phyloP scores from a whole-genome alignment of 306 rosid species.

The Cucumis melo region DNA sequence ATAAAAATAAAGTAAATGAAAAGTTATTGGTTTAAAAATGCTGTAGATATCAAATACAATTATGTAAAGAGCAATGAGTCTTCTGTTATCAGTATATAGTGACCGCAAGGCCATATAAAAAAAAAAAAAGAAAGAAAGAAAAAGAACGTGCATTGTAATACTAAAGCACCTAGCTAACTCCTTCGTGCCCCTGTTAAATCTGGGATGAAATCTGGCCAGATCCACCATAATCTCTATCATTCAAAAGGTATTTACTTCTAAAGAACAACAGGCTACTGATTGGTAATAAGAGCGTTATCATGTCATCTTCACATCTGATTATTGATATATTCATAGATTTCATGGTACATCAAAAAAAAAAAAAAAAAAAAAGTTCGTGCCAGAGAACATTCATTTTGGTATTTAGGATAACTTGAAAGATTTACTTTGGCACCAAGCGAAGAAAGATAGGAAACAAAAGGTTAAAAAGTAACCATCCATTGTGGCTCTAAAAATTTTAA shows the following conservation, averaged over 20 bases:
- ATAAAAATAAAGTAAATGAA: background rate
- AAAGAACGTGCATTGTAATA: background rate
- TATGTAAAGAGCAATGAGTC: background rate
- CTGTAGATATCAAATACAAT: background rate
- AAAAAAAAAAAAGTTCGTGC: background rate
- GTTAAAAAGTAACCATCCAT: background rate
- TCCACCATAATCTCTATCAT: background rate
- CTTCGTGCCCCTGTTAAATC: background rate
- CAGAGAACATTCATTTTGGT: background rate
- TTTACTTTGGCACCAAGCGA: background rate
- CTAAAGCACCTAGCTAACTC: background rate
- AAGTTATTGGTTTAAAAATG: background rate
- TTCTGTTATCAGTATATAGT: background rate
- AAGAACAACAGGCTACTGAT: background rate
- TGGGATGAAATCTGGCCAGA: background rate
- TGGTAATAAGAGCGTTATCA: background rate
- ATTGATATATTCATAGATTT: background rate
- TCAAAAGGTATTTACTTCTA: background rate
- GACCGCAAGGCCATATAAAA: background rate
- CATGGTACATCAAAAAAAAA: background rate
- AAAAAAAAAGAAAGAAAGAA: background rate
- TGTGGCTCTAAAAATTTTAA: background rate
- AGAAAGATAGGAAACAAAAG: background rate
- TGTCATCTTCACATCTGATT: background rate
- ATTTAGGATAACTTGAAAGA: background rate